Evolutionary conservation across 495 filamentous ascomycete species (phyloP).

Genomic region (Glarea lozoyensis): DNA sequence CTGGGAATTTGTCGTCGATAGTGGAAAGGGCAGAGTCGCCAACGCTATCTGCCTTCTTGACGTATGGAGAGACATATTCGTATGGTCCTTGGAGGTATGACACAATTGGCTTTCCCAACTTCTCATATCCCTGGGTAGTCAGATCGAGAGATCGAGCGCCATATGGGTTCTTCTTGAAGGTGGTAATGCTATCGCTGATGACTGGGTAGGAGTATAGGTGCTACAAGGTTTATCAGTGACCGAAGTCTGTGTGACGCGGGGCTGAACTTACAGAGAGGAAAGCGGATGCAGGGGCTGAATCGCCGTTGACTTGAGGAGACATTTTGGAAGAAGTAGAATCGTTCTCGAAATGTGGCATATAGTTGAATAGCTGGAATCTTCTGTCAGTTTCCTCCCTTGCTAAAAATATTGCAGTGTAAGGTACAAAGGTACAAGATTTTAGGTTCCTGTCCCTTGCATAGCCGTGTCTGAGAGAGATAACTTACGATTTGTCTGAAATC

Average conservation of each 20-base stretch:
- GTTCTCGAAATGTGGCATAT: conserved; percentile 8
- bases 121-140: conserved; percentile 56
- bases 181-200: conserved; percentile 66
- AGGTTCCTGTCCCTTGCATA: too few species aligned
- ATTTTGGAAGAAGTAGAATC: conserved; percentile 20
- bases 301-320: conserved; percentile 55
- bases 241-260: conserved; percentile 6
- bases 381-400: background rate
- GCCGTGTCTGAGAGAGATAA: too few species aligned
- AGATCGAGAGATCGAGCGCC: conserved; percentile 73
- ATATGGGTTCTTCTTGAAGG: conserved; percentile 70
- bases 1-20: conserved; percentile 73
- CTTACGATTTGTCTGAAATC: too few species aligned
- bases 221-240: conserved; percentile 30
- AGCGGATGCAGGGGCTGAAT: conserved; percentile 49
- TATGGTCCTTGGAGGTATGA: conserved; percentile 73
- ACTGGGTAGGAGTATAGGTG: conserved; percentile 82
- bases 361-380: background rate
- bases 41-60: conserved; percentile 69
- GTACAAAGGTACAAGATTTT: too few species aligned
- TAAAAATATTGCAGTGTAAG: too few species aligned
- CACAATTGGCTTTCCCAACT: conserved; percentile 61
- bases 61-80: conserved; percentile 70
- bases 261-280: conserved; percentile 51
- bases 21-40: conserved; percentile 65